Evolutionary conservation across 208 protist species (phyloP).

Genomic region (Porcisia hertigi): DNA sequence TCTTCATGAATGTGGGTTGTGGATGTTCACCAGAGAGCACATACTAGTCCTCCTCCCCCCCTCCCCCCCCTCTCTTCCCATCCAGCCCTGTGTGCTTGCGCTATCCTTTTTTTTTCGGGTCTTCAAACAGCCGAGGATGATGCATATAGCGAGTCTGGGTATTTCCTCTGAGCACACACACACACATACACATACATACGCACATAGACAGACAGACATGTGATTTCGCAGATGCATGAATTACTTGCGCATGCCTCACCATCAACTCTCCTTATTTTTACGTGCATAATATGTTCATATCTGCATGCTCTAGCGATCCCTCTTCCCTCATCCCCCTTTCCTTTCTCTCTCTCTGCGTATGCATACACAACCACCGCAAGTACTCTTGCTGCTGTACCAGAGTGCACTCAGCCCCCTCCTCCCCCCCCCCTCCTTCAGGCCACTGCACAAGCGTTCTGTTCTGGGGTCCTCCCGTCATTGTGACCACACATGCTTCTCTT

Average conservation of each 20-base stretch:
- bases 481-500: conserved; percentile 15
- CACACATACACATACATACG: neutral
- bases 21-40: no score
- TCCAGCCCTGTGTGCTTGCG: neutral
- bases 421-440: no score
- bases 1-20: no score
- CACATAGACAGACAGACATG: neutral
- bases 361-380: neutral
- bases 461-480: neutral
- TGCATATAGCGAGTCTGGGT: neutral
- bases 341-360: neutral
- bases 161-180: neutral
- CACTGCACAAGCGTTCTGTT: neutral
- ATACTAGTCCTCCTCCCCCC: neutral
- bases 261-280: neutral
- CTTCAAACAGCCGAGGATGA: neutral
- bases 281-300: no score
- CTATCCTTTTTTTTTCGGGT: neutral
- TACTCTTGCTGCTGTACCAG: neutral
- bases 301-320: no score
- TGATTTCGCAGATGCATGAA: neutral
- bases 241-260: neutral
- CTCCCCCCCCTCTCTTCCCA: neutral
- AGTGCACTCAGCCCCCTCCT: neutral
- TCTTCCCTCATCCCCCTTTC: neutral